Evolutionary conservation across 371 early-diverging fungal species (phyloP).

Genomic region (Mortierella sp.): DNA sequence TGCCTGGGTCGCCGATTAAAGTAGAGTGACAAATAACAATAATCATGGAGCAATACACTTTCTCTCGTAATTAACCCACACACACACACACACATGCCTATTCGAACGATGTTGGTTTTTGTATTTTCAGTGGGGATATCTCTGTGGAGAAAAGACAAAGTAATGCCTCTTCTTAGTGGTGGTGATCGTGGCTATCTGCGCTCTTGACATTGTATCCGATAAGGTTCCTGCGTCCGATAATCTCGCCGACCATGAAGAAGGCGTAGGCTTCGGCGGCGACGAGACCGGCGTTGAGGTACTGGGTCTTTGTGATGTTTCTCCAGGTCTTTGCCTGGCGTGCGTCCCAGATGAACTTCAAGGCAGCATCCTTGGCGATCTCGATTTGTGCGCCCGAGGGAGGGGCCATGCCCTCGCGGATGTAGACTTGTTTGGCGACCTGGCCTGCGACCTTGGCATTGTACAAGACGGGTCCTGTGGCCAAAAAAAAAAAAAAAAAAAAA

Average conservation of each 20-base stretch:
- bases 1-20: conserved; percentile 41
- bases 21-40: not conserved
- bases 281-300: conserved; percentile 64
- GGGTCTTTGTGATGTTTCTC: conserved; percentile 65
- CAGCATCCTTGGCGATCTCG: conserved; percentile 65
- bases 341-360: conserved; percentile 63
- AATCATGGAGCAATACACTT: not conserved
- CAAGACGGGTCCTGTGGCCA: conserved; percentile 48
- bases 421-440: conserved; percentile 80
- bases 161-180: conserved; percentile 27
- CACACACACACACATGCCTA: not conserved
- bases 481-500: no score
- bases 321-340: conserved; percentile 59
- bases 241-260: conserved; percentile 81
- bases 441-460: conserved; percentile 76
- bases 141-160: not conserved
- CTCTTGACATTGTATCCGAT: conserved; percentile 77
- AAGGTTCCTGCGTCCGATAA: conserved; percentile 80
- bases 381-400: conserved; percentile 73
- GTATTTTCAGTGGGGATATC: not conserved
- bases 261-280: conserved; percentile 76
- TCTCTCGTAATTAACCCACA: not conserved
- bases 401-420: conserved; percentile 76
- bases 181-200: conserved; percentile 62
- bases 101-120: not conserved